Evolutionary conservation across 2,329 filamentous ascomycete genomes (phyloP), one percentile per base, ranked within the genome.

Genomic region (Aspergillus alliaceus): DNA sequence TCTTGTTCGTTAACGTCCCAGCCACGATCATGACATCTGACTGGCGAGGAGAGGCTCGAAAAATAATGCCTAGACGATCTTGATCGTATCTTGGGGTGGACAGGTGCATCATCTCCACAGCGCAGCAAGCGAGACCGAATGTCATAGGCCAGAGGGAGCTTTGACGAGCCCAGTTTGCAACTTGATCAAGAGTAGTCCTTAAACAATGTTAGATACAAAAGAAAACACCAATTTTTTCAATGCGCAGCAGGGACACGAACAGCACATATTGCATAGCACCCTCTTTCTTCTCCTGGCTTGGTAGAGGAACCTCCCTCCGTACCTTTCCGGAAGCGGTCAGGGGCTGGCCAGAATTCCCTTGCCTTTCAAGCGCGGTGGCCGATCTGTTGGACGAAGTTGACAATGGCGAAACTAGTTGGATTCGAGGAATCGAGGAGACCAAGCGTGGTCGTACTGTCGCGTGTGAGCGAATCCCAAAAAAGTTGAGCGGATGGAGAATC

Each of bases 21-120:
- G 92, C 91, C 22, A 96, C 91, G 69, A 96, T 95, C 91, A 96
- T 95, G 64, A 96, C 89, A 75, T 96, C 91, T 59, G 90, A 90
- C 76, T 96, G 91, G 63, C 91, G 88, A 1, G 91, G 91, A 14
- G 90, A 93, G 57, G 90, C 91, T 66, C 91, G 88, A 84, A 95
- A 96, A 73, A 96, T 95, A 73, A 96, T 95, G 63, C 91, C 91
- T 58, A 93, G 82, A 34, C 91, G 86, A 78, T 96, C 91, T 75
- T 96, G 91, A 72, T 96, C 91, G 84, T 96, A 96, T 57, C 91
- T 89, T 32, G 91, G 91, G 53, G 90, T 92, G 42, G 91, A 96
- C 47, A 93, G 82, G 77, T 96, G 91, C 91, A 96, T 96, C 91
- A 96, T 96, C 75, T 96, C 91, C 72, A 96, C 80, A 77, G 90